Conservation (phyloP, 495 filamentous ascomycete species). For the Neurospora sublineolata region DNA sequence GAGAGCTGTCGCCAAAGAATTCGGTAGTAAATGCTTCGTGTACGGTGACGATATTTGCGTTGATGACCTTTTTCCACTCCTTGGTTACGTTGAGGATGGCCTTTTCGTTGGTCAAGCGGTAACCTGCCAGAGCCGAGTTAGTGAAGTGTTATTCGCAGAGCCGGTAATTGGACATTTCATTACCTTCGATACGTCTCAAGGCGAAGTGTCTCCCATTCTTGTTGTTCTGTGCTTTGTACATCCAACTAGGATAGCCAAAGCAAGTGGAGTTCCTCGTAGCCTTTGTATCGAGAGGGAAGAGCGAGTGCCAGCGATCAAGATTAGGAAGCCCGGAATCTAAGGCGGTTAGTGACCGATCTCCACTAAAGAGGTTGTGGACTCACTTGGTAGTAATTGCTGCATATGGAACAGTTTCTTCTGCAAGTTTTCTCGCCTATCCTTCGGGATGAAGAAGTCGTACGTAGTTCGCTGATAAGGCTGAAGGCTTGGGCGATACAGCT, state of each 20-base stretch:
- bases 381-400: slow-evolving; percentile 74
- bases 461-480: slow-evolving; percentile 71
- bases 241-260: slow-evolving; percentile 82
- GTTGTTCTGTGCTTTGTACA: slow-evolving; percentile 87
- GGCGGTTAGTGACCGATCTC: not conserved
- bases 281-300: slow-evolving; percentile 79
- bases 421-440: slow-evolving; percentile 72
- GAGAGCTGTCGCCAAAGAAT: slow-evolving; percentile 85
- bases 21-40: slow-evolving; percentile 90
- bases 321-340: slow-evolving; percentile 54
- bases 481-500: slow-evolving; percentile 67
- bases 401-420: slow-evolving; percentile 81
- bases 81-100: slow-evolving; percentile 68
- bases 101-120: slow-evolving; percentile 73
- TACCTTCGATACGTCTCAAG: slow-evolving; percentile 70
- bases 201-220: slow-evolving; percentile 79
- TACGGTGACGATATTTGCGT: slow-evolving; percentile 71
- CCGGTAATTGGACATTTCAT: not conserved
- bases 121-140: slow-evolving; percentile 10
- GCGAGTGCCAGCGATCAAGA: slow-evolving; percentile 78
- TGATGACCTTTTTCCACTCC: slow-evolving; percentile 81
- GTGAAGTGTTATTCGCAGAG: not conserved
- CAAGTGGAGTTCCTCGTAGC: slow-evolving; percentile 56
- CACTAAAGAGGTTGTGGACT: slow-evolving; percentile 9
- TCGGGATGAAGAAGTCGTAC: slow-evolving; percentile 83